phyloP scores from a whole-genome alignment of 2,329 filamentous ascomycete species.

The Venturia nashicola region DNA sequence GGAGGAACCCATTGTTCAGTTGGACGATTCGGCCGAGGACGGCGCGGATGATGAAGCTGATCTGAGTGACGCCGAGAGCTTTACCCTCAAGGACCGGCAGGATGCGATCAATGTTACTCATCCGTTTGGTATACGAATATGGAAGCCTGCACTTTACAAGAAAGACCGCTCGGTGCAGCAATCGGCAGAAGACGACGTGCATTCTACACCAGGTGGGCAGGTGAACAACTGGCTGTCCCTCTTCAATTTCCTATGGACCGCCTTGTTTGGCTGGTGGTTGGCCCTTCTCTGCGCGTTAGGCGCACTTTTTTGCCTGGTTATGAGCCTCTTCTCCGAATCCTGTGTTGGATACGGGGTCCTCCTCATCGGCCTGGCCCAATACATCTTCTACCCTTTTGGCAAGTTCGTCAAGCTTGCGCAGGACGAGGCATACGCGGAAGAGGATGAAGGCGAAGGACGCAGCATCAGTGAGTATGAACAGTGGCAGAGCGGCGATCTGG shows the following conservation, averaged over 20 bases:
- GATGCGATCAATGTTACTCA: constrained; percentile 98
- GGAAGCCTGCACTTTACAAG: constrained; percentile 98
- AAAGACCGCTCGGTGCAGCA: constrained; percentile 94
- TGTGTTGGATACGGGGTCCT: constrained; percentile 76
- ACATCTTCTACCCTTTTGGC: constrained; percentile 92
- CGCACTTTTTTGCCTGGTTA: constrained; percentile 65
- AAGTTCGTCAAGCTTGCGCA: constrained; percentile 89
- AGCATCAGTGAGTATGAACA: constrained; percentile 98
- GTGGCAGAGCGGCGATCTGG: constrained; percentile 95
- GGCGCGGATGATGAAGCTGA: constrained; percentile 56
- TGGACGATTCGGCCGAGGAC: constrained; percentile 33
- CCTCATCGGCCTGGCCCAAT: constrained; percentile 70
- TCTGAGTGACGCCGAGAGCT: constrained; percentile 88
- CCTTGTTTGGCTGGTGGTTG: constrained; percentile 95
- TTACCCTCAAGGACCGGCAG: constrained; percentile 92
- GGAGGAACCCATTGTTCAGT: constrained; percentile 21
- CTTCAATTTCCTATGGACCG: constrained; percentile 83
- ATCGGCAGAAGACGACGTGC: constrained; percentile 91
- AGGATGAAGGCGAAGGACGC: constrained; percentile 88
- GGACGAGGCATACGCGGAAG: constrained; percentile 86
- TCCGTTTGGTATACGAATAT: constrained; percentile 95
- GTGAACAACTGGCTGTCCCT: constrained; percentile 76
- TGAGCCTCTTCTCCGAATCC: constrained; percentile 63
- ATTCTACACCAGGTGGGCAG: constrained; percentile 79
- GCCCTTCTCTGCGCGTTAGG: constrained; percentile 62